These are phyloP conservation scores for Blastobotrys chiropterorum DNA, from an alignment of 805 yeast species.

Conservation along the genomic window DNA sequence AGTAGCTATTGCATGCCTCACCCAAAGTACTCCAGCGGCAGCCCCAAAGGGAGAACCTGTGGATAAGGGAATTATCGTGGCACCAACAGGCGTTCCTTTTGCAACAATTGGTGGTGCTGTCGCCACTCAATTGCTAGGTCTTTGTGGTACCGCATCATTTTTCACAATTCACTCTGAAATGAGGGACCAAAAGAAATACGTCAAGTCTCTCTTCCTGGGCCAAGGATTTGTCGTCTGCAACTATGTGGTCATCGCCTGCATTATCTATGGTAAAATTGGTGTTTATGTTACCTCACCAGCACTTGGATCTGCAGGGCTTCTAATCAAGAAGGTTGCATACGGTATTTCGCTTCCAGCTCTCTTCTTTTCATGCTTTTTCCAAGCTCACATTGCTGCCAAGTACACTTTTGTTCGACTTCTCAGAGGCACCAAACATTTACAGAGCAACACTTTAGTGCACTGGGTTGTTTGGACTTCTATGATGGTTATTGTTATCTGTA, in stretches of 20 bases:
- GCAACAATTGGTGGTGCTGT: constrained; percentile 3
- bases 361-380: constrained; percentile 4
- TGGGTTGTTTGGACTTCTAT: constrained; percentile 2
- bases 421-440: constrained; percentile 2
- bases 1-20: constrained; percentile 6
- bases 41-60: constrained; percentile 2
- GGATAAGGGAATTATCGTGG: not conserved
- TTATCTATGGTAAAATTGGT: constrained; percentile 5
- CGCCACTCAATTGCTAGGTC: constrained; percentile 3
- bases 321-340: constrained; percentile 7
- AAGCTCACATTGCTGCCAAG: constrained; percentile 6
- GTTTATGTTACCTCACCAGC: constrained; percentile 7
- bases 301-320: constrained; percentile 7
- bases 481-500: not conserved
- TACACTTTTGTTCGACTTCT: constrained; percentile 6
- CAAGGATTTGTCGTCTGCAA: constrained; percentile 5
- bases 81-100: not conserved
- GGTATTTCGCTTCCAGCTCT: constrained; percentile 7
- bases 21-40: constrained; percentile 2
- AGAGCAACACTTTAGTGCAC: constrained; percentile 1
- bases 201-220: constrained; percentile 1
- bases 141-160: constrained; percentile 6
- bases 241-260: constrained; percentile 2
- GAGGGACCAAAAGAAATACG: constrained; percentile 2
- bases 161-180: constrained; percentile 8